These are phyloP conservation scores for Schizochytrium sp. DNA, from an alignment of 108 stramenopile species.

Conservation along the genomic window DNA sequence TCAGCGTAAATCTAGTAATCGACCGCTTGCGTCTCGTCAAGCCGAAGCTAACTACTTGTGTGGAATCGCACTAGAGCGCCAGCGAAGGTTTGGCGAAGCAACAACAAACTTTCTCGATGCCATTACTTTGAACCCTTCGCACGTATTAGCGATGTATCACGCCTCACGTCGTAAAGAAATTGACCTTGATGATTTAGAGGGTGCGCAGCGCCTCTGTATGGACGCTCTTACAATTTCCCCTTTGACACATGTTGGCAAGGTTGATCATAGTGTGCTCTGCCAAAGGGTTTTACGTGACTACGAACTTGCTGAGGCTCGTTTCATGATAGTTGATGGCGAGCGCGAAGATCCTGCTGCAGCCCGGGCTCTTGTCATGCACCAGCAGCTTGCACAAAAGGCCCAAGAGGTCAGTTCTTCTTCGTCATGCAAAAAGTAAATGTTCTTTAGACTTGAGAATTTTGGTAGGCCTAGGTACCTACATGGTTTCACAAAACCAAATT, in stretches of 20 bases:
- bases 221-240: conserved; percentile 8
- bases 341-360: conserved; percentile 45
- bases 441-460: background rate
- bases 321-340: conserved; percentile 23
- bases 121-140: conserved; percentile 12
- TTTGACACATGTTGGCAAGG: background rate
- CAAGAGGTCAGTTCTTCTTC: background rate
- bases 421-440: background rate
- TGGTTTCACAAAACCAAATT: too few species aligned
- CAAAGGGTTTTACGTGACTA: background rate
- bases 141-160: conserved; percentile 40
- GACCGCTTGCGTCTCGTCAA: background rate
- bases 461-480: too few species aligned
- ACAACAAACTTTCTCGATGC: background rate
- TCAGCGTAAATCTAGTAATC: background rate
- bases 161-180: background rate
- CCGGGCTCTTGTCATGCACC: conserved; percentile 52
- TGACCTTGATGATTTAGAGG: conserved; percentile 19
- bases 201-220: background rate
- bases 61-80: conserved; percentile 28
- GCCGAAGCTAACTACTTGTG: conserved; percentile 2
- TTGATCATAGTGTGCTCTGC: background rate
- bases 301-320: conserved; percentile 7
- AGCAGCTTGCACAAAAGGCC: conserved; percentile 46
- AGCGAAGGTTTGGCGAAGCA: background rate